A percentile compares a stretch with the other conserved stretches of the same genome.
These are phyloP conservation scores for Plenodomus tracheiphilus DNA, from an alignment of 2,329 filamentous ascomycete species.

Conservation along the genomic window DNA sequence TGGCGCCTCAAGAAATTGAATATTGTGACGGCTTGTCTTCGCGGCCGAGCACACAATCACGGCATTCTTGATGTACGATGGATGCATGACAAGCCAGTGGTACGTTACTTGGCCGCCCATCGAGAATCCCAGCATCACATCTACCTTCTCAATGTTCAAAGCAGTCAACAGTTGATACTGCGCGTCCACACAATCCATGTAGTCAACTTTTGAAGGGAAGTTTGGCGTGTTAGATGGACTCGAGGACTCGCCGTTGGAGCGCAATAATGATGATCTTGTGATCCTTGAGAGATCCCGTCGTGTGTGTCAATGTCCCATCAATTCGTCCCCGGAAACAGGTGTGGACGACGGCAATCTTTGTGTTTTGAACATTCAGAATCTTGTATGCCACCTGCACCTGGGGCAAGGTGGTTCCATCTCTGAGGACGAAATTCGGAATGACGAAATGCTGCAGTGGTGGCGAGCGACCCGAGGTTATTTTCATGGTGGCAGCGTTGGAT, in stretches of 20 bases:
- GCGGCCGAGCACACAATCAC: conserved; percentile 58
- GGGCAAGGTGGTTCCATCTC: conserved; percentile 19
- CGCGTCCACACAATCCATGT: conserved; percentile 57
- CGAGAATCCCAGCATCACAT: conserved; percentile 58
- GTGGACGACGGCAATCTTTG: conserved; percentile 48
- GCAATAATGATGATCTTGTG: conserved; percentile 58
- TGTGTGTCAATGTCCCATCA: conserved; percentile 54
- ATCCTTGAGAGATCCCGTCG: conserved; percentile 46
- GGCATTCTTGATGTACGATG: conserved; percentile 48
- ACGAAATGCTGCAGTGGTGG: conserved; percentile 15
- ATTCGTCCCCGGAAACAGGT: conserved; percentile 61
- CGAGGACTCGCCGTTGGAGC: conserved; percentile 57
- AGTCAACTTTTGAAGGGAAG: conserved; percentile 51
- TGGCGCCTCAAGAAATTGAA: conserved; percentile 59
- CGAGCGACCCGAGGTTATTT: conserved; percentile 15
- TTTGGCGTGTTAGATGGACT: conserved; percentile 55
- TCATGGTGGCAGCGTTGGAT: background rate
- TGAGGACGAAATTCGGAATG: conserved; percentile 22
- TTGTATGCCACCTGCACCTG: conserved; percentile 24
- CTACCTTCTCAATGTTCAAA: conserved; percentile 50
- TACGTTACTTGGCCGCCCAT: conserved; percentile 61
- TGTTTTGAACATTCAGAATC: conserved; percentile 26
- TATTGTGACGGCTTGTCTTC: conserved; percentile 56
- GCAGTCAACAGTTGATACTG: conserved; percentile 51
- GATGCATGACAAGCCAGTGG: conserved; percentile 56